A percentile compares a stretch with the other conserved stretches of the same genome.
These are phyloP conservation scores for Vigna angularis DNA, from an alignment of 306 rosid species.

Conservation along the genomic window DNA sequence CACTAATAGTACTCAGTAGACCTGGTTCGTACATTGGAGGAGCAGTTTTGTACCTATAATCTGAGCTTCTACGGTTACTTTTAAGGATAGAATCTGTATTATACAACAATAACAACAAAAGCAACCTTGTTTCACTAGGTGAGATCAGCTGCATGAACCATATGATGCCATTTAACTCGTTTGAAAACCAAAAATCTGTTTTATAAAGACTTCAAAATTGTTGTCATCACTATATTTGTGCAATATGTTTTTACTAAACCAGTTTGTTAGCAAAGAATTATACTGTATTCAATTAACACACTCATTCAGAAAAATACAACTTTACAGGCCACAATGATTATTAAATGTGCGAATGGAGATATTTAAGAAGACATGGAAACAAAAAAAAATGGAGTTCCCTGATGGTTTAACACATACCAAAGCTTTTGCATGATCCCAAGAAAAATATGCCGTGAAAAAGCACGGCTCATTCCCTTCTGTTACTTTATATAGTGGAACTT, in stretches of 20 bases:
- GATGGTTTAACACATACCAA: conserved; percentile 61
- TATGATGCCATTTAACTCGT: background rate
- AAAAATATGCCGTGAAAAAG: conserved; percentile 92
- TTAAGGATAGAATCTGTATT: conserved; percentile 5
- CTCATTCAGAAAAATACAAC: conserved; percentile 20
- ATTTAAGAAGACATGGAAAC: conserved; percentile 21
- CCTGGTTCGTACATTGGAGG: conserved; percentile 10
- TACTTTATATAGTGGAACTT: conserved; percentile 86
- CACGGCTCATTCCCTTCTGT: conserved; percentile 98
- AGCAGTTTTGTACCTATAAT: background rate
- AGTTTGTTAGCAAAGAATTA: background rate
- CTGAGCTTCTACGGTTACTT: background rate
- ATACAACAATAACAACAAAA: background rate
- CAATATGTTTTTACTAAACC: background rate
- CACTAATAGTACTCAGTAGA: conserved; percentile 1
- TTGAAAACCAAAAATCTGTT: background rate
- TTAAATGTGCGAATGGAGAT: background rate
- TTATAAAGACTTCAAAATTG: conserved; percentile 13
- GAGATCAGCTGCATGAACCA: background rate
- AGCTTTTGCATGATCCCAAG: conserved; percentile 91
- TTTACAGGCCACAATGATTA: background rate
- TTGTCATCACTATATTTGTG: conserved; percentile 17
- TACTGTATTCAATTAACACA: conserved; percentile 9
- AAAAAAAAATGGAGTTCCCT: conserved; percentile 28
- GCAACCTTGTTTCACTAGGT: background rate